Evolutionary conservation across 2,329 filamentous ascomycete genomes (phyloP), one percentile per base, ranked within the genome.

Genomic region (Fusarium begoniae): DNA sequence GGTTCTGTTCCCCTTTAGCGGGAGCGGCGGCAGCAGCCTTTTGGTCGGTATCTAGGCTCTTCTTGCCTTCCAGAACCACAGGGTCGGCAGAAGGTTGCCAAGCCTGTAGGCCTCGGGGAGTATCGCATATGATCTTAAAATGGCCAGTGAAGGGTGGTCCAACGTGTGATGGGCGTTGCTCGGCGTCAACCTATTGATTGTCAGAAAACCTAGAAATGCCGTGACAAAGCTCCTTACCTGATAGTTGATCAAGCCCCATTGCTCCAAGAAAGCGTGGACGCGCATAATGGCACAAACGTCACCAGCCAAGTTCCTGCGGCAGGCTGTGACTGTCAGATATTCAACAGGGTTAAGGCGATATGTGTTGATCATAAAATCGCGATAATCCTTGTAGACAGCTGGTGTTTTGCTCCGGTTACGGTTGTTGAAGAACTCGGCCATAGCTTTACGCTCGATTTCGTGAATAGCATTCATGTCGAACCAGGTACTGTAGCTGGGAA

Each of bases 291-390:
- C 96, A 85, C 96, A 99, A 38, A 99, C 96, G 83, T 99, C 96
- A 74, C 96, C 96, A 28, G 96, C 96, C 80, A 99, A 85, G 82
- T 99, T 99, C 76, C 96, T 90, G 73, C 96, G 90, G 82, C 96
- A 99, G 57, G 96, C 96, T 17, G 96, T 99, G 62, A 99, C 96
- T 10, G 96, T 99, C 63, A 99, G 88, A 80, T 99, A 99, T 83
- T 99, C 96, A 61, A 95, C 90, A 10, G 96, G 96, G 81, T 98
- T 99, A 64, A 99, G 86, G 43, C 96, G 92, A 84, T 99, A 99
- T 20, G 96, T 98, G 85, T 99, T 99, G 85, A 99, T 95, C 96
- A 99, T 99, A 81, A 99, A 99, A 81, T 99, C 96, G 77, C 96
- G 92, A 84, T 99, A 99, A 81, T 99, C 96, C 84, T 98, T 98